These are phyloP conservation scores for Colletotrichum chrysophilum DNA, from an alignment of 2,329 filamentous ascomycete genomes.

Conservation along the genomic window DNA sequence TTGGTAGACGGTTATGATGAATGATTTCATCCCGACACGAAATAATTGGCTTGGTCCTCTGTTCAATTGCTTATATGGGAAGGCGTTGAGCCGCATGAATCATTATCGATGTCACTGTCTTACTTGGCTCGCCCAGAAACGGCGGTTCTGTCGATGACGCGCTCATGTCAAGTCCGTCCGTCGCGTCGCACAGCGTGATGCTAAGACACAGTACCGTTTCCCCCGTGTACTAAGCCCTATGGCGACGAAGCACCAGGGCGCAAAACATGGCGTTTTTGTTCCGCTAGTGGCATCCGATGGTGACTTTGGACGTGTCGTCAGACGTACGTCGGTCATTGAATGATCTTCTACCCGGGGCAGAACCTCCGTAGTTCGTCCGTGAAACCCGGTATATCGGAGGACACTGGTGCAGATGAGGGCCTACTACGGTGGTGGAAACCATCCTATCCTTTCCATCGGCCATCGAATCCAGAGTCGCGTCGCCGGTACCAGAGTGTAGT, in stretches of 20 bases:
- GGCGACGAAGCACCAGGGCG: background rate
- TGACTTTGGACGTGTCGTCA: background rate
- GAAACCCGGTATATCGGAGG: background rate
- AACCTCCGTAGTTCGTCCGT: background rate
- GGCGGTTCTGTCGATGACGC: conserved; percentile 8
- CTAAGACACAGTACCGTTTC: background rate
- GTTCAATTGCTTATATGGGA: background rate
- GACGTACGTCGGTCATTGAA: background rate
- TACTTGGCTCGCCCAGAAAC: background rate
- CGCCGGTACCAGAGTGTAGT: background rate
- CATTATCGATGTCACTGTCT: conserved; percentile 1
- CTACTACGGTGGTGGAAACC: background rate
- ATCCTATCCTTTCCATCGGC: background rate
- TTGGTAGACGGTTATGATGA: background rate
- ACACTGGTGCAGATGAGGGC: background rate
- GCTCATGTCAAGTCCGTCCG: background rate
- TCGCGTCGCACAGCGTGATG: background rate
- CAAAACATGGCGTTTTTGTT: background rate
- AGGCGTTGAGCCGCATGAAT: background rate
- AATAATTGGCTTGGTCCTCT: background rate
- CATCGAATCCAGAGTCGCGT: background rate
- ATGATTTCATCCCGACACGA: conserved; percentile 5
- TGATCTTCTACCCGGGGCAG: background rate
- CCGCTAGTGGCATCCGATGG: background rate
- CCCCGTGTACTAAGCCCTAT: background rate